These are phyloP conservation scores for Dendrobium huoshanense DNA, from an alignment of 106 monocot species.

Conservation along the genomic window DNA sequence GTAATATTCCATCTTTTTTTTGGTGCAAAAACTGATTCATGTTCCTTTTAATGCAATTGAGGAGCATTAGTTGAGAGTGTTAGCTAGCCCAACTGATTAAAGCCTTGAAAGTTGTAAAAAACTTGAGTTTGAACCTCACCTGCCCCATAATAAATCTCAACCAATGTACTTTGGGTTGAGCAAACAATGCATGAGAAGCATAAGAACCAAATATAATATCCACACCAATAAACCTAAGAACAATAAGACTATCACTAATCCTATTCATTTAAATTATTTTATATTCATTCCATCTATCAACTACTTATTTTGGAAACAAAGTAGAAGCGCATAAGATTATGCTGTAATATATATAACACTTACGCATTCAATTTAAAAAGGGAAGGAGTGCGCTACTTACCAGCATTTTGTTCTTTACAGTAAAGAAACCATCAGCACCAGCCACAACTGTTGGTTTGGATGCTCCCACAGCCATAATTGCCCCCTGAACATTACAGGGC, in stretches of 20 bases:
- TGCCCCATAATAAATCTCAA: too few species aligned
- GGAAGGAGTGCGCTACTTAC: conserved; percentile 18
- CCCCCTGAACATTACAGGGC: conserved; percentile 45
- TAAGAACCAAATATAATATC: too few species aligned
- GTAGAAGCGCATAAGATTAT: neutral
- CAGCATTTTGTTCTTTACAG: conserved; percentile 90
- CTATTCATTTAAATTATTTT: too few species aligned
- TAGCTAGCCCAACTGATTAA: too few species aligned
- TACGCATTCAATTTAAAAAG: neutral
- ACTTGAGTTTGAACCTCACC: too few species aligned
- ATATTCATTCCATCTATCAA: too few species aligned
- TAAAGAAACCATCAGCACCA: conserved; percentile 70
- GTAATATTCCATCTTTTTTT: neutral
- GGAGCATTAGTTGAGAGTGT: neutral
- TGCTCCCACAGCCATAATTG: conserved; percentile 95
- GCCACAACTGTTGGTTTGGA: conserved; percentile 84
- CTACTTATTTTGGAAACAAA: neutral
- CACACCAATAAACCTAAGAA: too few species aligned
- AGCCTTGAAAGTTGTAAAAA: too few species aligned
- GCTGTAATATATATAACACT: neutral
- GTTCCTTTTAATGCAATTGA: neutral
- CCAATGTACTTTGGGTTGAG: too few species aligned
- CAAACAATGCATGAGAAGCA: too few species aligned
- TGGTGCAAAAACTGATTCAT: neutral
- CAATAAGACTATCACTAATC: too few species aligned